Evolutionary conservation across 139 green algal species (phyloP), one percentile per base, ranked within the genome.

Genomic region (Gonium pectorale): DNA sequence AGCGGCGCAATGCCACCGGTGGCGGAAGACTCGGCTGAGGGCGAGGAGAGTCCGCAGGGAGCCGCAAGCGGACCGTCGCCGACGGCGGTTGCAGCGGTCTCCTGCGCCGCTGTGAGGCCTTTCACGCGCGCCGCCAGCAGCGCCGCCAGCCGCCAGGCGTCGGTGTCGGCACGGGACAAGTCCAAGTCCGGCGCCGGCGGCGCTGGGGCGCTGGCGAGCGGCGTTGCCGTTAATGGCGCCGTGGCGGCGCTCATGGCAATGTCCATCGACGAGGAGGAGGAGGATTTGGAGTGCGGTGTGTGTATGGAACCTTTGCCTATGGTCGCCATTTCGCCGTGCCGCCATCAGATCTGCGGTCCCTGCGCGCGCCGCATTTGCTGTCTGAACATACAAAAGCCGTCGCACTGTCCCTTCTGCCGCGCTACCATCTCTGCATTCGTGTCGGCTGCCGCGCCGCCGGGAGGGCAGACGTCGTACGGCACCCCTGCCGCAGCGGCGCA

Each of bases 331-430:
- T 29, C 64, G 66, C 84, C 84, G 0, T 88, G 84, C 67, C 54
- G 31, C 5, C 84, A 88, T 75, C 41, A 67, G 38, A 69, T 88
- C 1, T 88, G 84, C 54, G 84, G 84, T 11, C 84, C 84, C 17
- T 88, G 84, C 84, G 84, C 84, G 17, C 84, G 67, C 15, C 66
- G 67, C 44, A 80, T 88, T 37, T 74, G 54, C 43, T 85, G 66
- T 56, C 63, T 88, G 2, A 85, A 85, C 84, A 84, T 85, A 41
- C 67, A 80, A 26, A 79, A 80, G 33, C 62, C 84, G 4, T 66
- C 54, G 2, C 84, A 88, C 84, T 88, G 84, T 54, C 84, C 84
- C n/a, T 88, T 88, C 67, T 88, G 84, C 84, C 74, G 84, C 4
- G 49, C 72, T 51, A 79, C 79, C 38, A 88, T 88, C 62, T 27